Evolutionary conservation across 257 asterid genomes (phyloP).

Genomic region (Apocynum venetum): DNA sequence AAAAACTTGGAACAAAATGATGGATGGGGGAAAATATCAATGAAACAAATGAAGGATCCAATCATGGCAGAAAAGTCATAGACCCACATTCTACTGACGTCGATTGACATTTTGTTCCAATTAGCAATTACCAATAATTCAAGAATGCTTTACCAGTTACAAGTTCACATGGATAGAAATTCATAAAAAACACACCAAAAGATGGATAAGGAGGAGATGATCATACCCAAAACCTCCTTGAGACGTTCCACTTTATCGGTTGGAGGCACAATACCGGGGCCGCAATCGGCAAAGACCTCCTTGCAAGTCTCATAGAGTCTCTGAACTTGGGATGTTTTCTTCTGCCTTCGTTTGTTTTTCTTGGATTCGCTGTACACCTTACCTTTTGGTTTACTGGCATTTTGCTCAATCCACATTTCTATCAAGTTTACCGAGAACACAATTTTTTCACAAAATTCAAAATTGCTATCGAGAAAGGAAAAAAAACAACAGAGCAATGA

Average conservation of each 20-base stretch:
- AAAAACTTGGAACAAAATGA: not conserved
- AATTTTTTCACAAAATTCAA: constrained; percentile 3
- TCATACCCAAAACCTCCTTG: constrained; percentile 62
- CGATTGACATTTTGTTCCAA: not conserved
- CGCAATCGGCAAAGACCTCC: constrained; percentile 75
- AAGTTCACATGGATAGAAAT: not conserved
- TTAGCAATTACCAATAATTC: not conserved
- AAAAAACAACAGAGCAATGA: not conserved
- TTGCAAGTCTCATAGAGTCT: constrained; percentile 67
- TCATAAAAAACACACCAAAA: not conserved
- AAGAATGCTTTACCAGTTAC: not conserved
- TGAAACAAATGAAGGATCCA: not conserved
- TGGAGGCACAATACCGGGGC: constrained; percentile 76
- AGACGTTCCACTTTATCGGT: constrained; percentile 62
- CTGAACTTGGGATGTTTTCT: constrained; percentile 49
- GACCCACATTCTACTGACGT: not conserved
- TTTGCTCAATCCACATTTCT: constrained; percentile 65
- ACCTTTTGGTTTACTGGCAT: constrained; percentile 43
- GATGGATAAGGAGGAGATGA: not conserved
- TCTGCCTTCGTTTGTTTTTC: constrained; percentile 42
- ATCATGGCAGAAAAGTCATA: not conserved
- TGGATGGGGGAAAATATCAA: not conserved
- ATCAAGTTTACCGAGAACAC: constrained; percentile 11
- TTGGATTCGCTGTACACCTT: constrained; percentile 44
- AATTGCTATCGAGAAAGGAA: too few relatives aligned